Evolutionary conservation across 139 green algal species (phyloP).

Genomic region (Tetradesmus obliquus): DNA sequence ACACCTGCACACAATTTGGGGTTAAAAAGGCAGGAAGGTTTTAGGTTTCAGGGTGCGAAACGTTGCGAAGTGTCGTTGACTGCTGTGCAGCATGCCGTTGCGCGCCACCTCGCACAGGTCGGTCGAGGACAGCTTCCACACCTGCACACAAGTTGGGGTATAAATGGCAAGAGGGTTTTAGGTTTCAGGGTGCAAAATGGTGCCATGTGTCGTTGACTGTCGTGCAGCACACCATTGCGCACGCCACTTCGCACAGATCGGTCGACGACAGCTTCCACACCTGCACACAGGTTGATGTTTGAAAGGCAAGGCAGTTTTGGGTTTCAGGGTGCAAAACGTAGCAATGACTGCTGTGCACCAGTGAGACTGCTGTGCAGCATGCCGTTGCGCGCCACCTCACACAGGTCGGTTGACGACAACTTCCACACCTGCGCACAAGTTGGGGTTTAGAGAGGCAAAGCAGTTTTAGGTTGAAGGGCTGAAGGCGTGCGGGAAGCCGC

Average conservation of each 20-base stretch:
- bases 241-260: conserved; percentile 97
- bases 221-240: conserved; percentile 95
- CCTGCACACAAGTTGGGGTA: conserved; percentile 54
- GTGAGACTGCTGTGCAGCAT: conserved; percentile 97
- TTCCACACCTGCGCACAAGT: conserved; percentile 88
- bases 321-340: neutral
- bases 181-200: neutral
- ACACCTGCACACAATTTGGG: conserved; percentile 70
- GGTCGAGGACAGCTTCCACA: conserved; percentile 98
- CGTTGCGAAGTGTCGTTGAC: neutral
- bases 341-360: conserved; percentile 61
- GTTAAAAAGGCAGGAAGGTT: neutral
- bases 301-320: neutral
- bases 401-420: conserved; percentile 94
- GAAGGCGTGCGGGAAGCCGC: conserved; percentile 89
- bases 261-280: conserved; percentile 96
- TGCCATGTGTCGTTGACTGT: conserved; percentile 48
- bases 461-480: neutral
- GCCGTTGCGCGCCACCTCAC: conserved; percentile 96
- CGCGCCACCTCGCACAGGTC: no score
- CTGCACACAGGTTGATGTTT: conserved; percentile 46
- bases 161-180: neutral
- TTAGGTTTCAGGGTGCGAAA: neutral
- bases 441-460: neutral
- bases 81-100: conserved; percentile 95